Conservation (phyloP, 805 yeast species). For the Tanozyma kutaoensis region DNA sequence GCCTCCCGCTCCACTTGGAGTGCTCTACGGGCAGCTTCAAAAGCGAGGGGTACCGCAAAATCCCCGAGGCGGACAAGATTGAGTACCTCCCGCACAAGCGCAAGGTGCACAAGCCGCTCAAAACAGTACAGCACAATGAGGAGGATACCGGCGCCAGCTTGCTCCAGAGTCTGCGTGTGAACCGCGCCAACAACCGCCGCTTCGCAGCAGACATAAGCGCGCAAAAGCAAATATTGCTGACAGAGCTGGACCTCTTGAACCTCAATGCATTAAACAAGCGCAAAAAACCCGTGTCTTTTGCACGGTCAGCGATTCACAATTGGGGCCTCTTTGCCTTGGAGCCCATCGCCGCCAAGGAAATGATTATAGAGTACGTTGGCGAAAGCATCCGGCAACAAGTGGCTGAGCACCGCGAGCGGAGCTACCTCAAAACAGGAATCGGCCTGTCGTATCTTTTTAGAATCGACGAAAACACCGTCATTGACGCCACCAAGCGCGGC, state of each 20-base stretch:
- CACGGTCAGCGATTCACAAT: conserved; percentile 91
- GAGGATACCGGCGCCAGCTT: conserved; percentile 21
- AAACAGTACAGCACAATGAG: conserved; percentile 56
- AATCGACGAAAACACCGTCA: conserved; percentile 86
- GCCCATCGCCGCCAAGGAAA: conserved; percentile 89
- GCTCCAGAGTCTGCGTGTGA: conserved; percentile 68
- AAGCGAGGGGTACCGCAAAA: conserved; percentile 62
- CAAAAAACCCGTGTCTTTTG: conserved; percentile 91
- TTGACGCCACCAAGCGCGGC: conserved; percentile 95
- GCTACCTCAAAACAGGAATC: conserved; percentile 79
- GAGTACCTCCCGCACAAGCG: conserved; percentile 78
- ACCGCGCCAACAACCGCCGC: conserved; percentile 76
- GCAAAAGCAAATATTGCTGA: conserved; percentile 62
- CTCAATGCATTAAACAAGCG: conserved; percentile 81
- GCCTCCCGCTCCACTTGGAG: conserved; percentile 10
- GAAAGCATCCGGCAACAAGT: conserved; percentile 88
- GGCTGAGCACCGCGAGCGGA: conserved; percentile 82
- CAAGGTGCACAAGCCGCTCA: conserved; percentile 53
- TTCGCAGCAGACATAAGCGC: conserved; percentile 83
- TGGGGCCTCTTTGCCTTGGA: conserved; percentile 97
- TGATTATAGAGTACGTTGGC: conserved; percentile 97
- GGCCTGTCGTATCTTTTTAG: conserved; percentile 91
- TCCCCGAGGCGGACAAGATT: conserved; percentile 58
- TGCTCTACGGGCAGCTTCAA: conserved; percentile 48
- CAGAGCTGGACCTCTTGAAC: conserved; percentile 70